A percentile compares a stretch with the other conserved stretches of the same genome.
phyloP scores from a whole-genome alignment of 371 early-diverging fungal genomes.

The Rhizopus arrhizus region DNA sequence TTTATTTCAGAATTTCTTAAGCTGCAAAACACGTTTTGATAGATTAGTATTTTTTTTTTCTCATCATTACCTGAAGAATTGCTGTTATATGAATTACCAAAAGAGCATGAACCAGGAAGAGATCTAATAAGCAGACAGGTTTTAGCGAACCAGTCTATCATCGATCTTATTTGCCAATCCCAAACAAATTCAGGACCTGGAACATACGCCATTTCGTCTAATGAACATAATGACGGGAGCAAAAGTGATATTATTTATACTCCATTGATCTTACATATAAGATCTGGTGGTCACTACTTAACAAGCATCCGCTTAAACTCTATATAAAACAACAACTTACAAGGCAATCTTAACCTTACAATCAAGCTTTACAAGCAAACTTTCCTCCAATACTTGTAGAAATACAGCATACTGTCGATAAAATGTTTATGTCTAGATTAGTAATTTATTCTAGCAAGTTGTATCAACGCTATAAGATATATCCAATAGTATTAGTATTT shows the following conservation, averaged over 20 bases:
- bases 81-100: too few species aligned
- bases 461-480: not conserved
- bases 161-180: slow-evolving; percentile 2
- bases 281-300: too few species aligned
- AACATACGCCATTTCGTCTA: slow-evolving; percentile 5
- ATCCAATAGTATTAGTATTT: slow-evolving; percentile 10
- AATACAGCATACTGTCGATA: slow-evolving; percentile 6
- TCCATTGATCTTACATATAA: too few species aligned
- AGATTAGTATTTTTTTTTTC: too few species aligned
- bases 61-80: not conserved
- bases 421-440: slow-evolving; percentile 11
- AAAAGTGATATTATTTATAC: slow-evolving; percentile 7
- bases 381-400: slow-evolving; percentile 16
- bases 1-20: too few species aligned
- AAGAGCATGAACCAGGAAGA: too few species aligned
- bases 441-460: slow-evolving; percentile 5
- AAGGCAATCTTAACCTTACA: too few species aligned
- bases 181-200: not conserved
- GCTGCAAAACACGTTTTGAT: too few species aligned
- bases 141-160: too few species aligned
- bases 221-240: slow-evolving; percentile 5
- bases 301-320: too few species aligned
- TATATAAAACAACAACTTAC: too few species aligned
- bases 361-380: not conserved
- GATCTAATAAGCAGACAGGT: too few species aligned